Conservation (phyloP, 2,329 filamentous ascomycete genomes). For the Mycosphaerella sp. region DNA sequence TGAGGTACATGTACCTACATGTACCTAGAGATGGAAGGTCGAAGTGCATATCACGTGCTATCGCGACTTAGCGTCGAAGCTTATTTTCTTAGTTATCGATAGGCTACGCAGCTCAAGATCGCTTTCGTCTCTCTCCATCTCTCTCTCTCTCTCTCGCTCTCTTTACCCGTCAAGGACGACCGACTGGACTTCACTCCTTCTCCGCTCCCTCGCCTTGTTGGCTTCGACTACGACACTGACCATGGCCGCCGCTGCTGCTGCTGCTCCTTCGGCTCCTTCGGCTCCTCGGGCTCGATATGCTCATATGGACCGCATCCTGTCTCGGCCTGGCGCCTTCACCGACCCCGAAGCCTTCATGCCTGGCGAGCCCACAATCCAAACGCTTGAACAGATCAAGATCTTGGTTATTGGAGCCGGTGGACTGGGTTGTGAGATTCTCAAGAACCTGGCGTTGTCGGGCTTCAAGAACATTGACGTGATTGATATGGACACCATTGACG, state of each 20-base stretch:
- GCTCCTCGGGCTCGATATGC: slow-evolving; percentile 51
- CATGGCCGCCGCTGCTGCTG: background rate
- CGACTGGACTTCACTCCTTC: too few species aligned
- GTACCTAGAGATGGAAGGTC: background rate
- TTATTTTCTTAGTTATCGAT: background rate
- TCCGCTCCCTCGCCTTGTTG: too few species aligned
- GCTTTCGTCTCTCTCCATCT: background rate
- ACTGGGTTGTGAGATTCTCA: slow-evolving; percentile 91
- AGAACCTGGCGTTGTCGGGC: slow-evolving; percentile 88
- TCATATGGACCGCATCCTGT: slow-evolving; percentile 75
- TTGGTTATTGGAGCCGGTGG: slow-evolving; percentile 76
- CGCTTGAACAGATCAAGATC: slow-evolving; percentile 59
- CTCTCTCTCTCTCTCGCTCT: slow-evolving; percentile 2
- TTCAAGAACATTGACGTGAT: slow-evolving; percentile 98
- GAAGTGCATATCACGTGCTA: background rate
- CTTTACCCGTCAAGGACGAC: background rate
- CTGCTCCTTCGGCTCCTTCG: slow-evolving; percentile 9
- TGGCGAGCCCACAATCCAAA: slow-evolving; percentile 47
- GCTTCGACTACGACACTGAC: slow-evolving; percentile 19
- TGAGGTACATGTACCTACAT: background rate
- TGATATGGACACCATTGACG: slow-evolving; percentile 99
- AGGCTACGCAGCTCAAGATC: background rate
- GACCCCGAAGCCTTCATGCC: slow-evolving; percentile 48
- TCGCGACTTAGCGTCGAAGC: slow-evolving; percentile 11
- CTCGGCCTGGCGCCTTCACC: slow-evolving; percentile 71